These are phyloP conservation scores for Passiflora organensis DNA, from an alignment of 345 rosid genomes.

Conservation along the genomic window DNA sequence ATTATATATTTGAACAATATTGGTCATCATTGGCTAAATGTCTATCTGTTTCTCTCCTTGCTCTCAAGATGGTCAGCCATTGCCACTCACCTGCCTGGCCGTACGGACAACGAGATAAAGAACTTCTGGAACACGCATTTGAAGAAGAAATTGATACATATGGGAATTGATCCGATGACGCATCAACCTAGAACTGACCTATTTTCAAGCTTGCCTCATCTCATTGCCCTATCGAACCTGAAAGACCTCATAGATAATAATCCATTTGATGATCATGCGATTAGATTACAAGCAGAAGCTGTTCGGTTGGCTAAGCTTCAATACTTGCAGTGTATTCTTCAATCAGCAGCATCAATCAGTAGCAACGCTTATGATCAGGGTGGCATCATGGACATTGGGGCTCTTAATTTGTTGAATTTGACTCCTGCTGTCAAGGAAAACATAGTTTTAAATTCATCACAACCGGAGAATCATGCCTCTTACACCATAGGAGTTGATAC, in stretches of 20 bases:
- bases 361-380: slow-evolving; percentile 16
- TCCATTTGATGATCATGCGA: slow-evolving; percentile 41
- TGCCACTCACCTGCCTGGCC: slow-evolving; percentile 55
- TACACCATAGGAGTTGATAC: slow-evolving; percentile 25
- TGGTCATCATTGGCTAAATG: too few species aligned
- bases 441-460: slow-evolving; percentile 20
- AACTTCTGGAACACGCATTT: slow-evolving; percentile 73
- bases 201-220: slow-evolving; percentile 50
- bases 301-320: slow-evolving; percentile 45
- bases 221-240: slow-evolving; percentile 51
- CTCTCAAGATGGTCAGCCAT: slow-evolving; percentile 59
- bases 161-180: slow-evolving; percentile 82
- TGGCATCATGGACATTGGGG: slow-evolving; percentile 33
- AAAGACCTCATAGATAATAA: slow-evolving; percentile 36
- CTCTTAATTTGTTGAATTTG: slow-evolving; percentile 22
- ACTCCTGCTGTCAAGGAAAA: slow-evolving; percentile 13
- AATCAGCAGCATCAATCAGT: slow-evolving; percentile 26
- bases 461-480: slow-evolving; percentile 13
- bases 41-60: neutral
- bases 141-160: slow-evolving; percentile 63
- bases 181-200: slow-evolving; percentile 67
- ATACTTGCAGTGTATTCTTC: slow-evolving; percentile 39
- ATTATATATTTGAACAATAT: too few species aligned
- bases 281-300: slow-evolving; percentile 52
- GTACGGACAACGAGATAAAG: slow-evolving; percentile 67